phyloP scores from a whole-genome alignment of 2,329 filamentous ascomycete genomes.

The Clonostachys rhizophaga region DNA sequence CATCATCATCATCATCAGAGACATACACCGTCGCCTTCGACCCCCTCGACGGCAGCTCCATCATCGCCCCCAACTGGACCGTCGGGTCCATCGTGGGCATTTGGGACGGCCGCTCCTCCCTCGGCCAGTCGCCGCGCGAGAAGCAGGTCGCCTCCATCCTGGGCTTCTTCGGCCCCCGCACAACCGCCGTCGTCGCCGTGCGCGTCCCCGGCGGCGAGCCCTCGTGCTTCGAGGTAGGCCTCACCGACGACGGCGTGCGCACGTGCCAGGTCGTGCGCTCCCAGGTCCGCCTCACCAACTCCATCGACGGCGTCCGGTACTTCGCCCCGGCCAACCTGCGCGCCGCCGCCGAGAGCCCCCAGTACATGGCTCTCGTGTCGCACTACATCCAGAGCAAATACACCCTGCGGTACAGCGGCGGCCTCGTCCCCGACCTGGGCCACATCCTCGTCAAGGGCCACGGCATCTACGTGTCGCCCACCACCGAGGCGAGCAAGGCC shows the following conservation, averaged over 20 bases:
- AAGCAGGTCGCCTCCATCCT: conserved; percentile 44
- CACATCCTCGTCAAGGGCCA: conserved; percentile 58
- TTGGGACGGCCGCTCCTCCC: conserved; percentile 45
- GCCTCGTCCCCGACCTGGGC: conserved; percentile 56
- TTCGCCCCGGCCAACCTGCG: conserved; percentile 61
- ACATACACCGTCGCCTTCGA: conserved; percentile 58
- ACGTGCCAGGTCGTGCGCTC: conserved; percentile 32
- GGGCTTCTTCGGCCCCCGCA: conserved; percentile 50
- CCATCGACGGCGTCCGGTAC: conserved; percentile 44
- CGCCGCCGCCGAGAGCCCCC: conserved; percentile 42
- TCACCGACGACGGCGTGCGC: conserved; percentile 16
- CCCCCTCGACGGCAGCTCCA: conserved; percentile 58
- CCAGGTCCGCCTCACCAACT: conserved; percentile 24
- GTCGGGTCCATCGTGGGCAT: conserved; percentile 57
- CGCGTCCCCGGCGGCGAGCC: conserved; percentile 31
- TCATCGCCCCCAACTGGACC: conserved; percentile 53
- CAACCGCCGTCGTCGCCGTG: conserved; percentile 50
- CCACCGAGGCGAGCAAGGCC: conserved; percentile 42
- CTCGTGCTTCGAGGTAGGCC: conserved; percentile 46
- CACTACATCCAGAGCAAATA: conserved; percentile 47
- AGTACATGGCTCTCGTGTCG: conserved; percentile 43
- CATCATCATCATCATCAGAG: conserved; percentile 17
- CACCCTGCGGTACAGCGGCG: conserved; percentile 56
- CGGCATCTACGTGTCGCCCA: conserved; percentile 55
- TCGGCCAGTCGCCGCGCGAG: conserved; percentile 28